Evolutionary conservation across 1,284 basidiomycete species (phyloP), one percentile per base, ranked within the genome.

Genomic region (Paramarasmius palmivorus): DNA sequence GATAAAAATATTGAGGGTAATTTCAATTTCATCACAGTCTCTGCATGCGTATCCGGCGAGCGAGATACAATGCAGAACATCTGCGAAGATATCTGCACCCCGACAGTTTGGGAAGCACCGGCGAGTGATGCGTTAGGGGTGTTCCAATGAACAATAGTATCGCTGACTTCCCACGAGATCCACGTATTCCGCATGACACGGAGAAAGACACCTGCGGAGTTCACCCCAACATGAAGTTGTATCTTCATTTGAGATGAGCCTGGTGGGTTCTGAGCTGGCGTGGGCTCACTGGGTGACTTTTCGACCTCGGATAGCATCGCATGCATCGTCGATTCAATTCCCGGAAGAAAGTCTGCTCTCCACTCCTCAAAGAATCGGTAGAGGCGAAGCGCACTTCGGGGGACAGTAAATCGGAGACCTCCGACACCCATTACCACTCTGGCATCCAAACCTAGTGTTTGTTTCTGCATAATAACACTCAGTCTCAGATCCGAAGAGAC

Each of bases 111-210:
- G 4, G 63, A 66, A 32, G 65, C 57, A 34, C 68, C 72, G n/a
- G 69, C 67, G 35, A 67, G 64, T 6, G 69, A 57, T 36, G 65
- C 58, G 26, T 67, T 67, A 2, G 74, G 68, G 12, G 78, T 73
- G 38, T 78, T 73, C 22, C 77, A 42, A 61, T 83, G 83, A 2
- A 68, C 69, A 6, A 81, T 67, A 0, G 74, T 77, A 47, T 81
- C 72, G 51, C 77, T 70, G 12, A 84, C 69, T 53, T 84, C 79
- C 88, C 86, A 91, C 15, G 86, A 83, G 22, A 92, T 67, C 90
- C 90, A 93, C 1, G 89, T 92, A 15, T 88, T 89, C 57, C 84
- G 88, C 86, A 92, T 90, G 41, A 92, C 83, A 61, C 91, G 90
- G 2, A 92, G 75, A 5, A 80, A 81, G 8, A 89, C 72, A 29